Evolutionary conservation across 805 yeast species (phyloP).

Genomic region (Saccharomycopsis guyanensis): DNA sequence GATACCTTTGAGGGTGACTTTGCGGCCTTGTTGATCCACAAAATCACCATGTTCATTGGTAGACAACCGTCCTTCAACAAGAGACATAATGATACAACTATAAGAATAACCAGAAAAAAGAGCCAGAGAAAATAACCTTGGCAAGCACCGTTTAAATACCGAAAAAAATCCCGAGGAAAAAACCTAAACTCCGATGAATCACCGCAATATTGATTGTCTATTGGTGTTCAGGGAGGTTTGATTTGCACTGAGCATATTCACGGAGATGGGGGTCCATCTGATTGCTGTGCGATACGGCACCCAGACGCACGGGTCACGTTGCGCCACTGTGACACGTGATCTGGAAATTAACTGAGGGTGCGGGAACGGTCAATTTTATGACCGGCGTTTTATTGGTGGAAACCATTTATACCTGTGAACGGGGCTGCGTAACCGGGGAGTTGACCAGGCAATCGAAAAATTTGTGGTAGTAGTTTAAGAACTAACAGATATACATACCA

Average conservation of each 20-base stretch:
- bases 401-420: background rate
- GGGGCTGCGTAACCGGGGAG: background rate
- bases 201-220: no score
- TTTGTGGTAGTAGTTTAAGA: background rate
- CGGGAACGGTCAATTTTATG: background rate
- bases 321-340: no score
- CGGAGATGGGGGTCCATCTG: no score
- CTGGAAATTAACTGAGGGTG: no score
- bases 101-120: background rate
- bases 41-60: slow-evolving; percentile 50
- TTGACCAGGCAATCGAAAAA: background rate
- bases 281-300: background rate
- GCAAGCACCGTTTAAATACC: no score
- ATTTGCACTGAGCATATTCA: no score
- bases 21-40: slow-evolving; percentile 47
- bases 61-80: slow-evolving; percentile 16
- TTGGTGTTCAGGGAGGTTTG: no score
- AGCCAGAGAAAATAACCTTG: background rate
- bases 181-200: no score
- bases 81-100: background rate
- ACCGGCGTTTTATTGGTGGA: background rate
- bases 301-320: background rate
- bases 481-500: background rate
- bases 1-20: slow-evolving; percentile 66
- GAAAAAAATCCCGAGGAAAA: no score